Evolutionary conservation across 2,329 filamentous ascomycete species (phyloP).

Genomic region (Penicillium paneum): DNA sequence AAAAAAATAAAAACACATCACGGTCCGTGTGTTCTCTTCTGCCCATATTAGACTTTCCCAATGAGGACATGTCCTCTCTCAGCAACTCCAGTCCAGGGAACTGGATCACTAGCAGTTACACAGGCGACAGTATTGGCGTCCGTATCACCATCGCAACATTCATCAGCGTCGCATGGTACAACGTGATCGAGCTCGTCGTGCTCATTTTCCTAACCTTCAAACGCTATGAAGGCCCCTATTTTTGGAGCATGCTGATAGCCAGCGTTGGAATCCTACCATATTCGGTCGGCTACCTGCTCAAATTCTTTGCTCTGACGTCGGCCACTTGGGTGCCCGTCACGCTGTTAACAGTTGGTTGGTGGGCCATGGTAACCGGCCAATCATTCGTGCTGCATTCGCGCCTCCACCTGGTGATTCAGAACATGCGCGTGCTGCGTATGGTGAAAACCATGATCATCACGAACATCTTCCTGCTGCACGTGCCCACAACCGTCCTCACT

Average conservation of each 20-base stretch:
- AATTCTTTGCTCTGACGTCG: slow-evolving; percentile 26
- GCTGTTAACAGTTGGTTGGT: slow-evolving; percentile 52
- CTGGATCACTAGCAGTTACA: slow-evolving; percentile 30
- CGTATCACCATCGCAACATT: slow-evolving; percentile 30
- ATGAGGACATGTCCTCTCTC: slow-evolving; percentile 22
- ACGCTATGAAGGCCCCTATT: slow-evolving; percentile 48
- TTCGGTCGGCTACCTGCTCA: slow-evolving; percentile 29
- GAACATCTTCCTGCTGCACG: slow-evolving; percentile 52
- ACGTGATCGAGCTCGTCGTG: slow-evolving; percentile 45
- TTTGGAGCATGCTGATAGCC: slow-evolving; percentile 48
- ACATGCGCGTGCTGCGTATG: slow-evolving; percentile 44
- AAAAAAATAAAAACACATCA: neutral
- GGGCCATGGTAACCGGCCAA: slow-evolving; percentile 58
- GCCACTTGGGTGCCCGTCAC: slow-evolving; percentile 30
- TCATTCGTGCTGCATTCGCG: slow-evolving; percentile 59
- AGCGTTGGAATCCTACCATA: slow-evolving; percentile 47
- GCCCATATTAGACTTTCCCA: slow-evolving; percentile 4
- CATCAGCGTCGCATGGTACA: slow-evolving; percentile 31
- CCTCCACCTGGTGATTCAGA: slow-evolving; percentile 55
- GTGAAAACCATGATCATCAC: slow-evolving; percentile 57
- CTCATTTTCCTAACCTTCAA: slow-evolving; percentile 50
- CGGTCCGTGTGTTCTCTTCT: slow-evolving; percentile 3
- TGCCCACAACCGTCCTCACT: slow-evolving; percentile 52
- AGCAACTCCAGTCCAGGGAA: slow-evolving; percentile 27
- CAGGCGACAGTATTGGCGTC: slow-evolving; percentile 24